Conservation (phyloP, 148 eudicot genomes). For the Tetragonia tetragonoides region DNA sequence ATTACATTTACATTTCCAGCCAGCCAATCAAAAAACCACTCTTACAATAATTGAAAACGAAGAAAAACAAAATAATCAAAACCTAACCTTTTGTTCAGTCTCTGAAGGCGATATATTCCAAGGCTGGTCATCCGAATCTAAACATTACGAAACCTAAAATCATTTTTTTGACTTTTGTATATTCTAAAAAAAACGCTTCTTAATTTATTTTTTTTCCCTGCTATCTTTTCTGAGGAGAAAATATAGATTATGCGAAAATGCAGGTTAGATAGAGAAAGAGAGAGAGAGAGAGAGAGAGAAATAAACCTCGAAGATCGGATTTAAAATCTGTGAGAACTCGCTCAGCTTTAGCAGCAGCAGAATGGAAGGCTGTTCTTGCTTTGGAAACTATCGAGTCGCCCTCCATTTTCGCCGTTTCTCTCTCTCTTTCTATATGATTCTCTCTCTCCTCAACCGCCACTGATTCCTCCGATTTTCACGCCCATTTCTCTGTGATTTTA, state of each 20-base stretch:
- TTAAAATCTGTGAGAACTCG: slow-evolving; percentile 66
- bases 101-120: slow-evolving; percentile 20
- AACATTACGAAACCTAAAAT: slow-evolving; percentile 2
- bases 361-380: slow-evolving; percentile 86
- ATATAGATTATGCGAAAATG: slow-evolving; percentile 10
- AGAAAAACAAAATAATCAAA: background rate
- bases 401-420: slow-evolving; percentile 37
- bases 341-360: slow-evolving; percentile 95
- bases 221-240: slow-evolving; percentile 8
- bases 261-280: background rate
- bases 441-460: slow-evolving; percentile 9
- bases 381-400: slow-evolving; percentile 55
- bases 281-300: background rate
- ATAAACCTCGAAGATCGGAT: slow-evolving; percentile 68
- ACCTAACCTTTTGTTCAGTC: slow-evolving; percentile 45
- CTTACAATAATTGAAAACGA: background rate
- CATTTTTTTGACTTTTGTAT: background rate
- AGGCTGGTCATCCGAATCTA: slow-evolving; percentile 38
- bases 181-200: background rate
- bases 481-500: background rate
- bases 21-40: background rate
- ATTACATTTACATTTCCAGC: background rate
- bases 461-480: slow-evolving; percentile 8
- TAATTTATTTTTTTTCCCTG: background rate
- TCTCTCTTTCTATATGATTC: background rate